Base-by-base conservation (phyloP, 306 rosid species). In the Cajanus cajan region DNA sequence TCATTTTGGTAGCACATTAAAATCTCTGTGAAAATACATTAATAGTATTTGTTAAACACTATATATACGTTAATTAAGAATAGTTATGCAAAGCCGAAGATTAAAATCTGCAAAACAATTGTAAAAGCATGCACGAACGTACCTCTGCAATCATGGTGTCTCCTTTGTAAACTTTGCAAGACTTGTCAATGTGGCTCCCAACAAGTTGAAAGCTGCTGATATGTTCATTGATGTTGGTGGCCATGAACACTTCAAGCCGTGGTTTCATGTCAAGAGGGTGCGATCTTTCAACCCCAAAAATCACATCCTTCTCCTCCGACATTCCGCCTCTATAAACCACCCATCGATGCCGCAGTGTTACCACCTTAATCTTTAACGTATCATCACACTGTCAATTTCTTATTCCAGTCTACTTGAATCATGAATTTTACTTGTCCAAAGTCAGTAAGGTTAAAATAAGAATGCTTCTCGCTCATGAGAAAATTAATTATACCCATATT, bases 301-400 rank as follows among this genome's bases (percentile, higher is more conserved):
- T 63, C 10, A 77, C 7, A 77, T 77, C 75, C 45, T 82, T 71
- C 44, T 62, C 25, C 1, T 77, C 79, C 10, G 45, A 19, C 47
- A 75, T 82, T 39, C 6, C 43, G 8, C 86, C 82, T 33, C 63
- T 21, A 52, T 82, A 75, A 71, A 82, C 79, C 75, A 9, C 43
- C 86, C 86, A 82, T 55, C 47, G 33, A 55, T 82, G 82, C 1
- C 75, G 79, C 64, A 82, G 79, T 1, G 82, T 39, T 18, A n/a
- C 7, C 55, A 82, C 28, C 0, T 71, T 59, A 57, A 69, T 6
- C 82, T 78, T 40, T 68, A 78, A 51, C 2, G 40, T 36, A 1
- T 25, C 68, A 62, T 33, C 44, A 10, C 71, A 74, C 28, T 0
- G 5, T 73, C 37, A 73, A 28, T 36, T 18, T 36, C 51, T 59